Evolutionary conservation across 352 stramenopile genomes (phyloP).

Genomic region (Pelagophyceae sp.): DNA sequence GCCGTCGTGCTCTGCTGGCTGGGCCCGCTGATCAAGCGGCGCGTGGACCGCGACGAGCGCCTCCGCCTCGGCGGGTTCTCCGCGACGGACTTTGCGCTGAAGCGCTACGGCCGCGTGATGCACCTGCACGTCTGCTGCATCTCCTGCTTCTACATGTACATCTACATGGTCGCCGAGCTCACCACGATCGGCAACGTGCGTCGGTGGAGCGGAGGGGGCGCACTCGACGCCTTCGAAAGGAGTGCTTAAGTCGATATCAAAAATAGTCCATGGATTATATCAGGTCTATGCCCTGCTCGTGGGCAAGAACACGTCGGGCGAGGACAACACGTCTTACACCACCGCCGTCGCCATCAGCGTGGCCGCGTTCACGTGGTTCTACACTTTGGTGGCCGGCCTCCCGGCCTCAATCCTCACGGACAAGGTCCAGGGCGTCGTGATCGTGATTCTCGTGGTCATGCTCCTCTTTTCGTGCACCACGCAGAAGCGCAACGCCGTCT

Average conservation of each 20-base stretch:
- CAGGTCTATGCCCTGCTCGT: slow-evolving; percentile 43
- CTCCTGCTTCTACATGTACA: slow-evolving; percentile 53
- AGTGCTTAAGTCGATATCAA: too few relatives aligned
- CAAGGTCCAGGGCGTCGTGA: slow-evolving; percentile 46
- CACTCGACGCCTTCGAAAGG: too few relatives aligned
- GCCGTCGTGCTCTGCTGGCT: slow-evolving; percentile 36
- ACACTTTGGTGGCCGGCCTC: slow-evolving; percentile 44
- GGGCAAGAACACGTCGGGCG: slow-evolving; percentile 30
- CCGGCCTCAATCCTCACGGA: slow-evolving; percentile 50
- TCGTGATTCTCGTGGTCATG: slow-evolving; percentile 42
- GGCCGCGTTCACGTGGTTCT: slow-evolving; percentile 48
- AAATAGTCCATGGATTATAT: too few relatives aligned
- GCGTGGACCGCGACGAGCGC: background rate
- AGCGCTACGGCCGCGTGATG: slow-evolving; percentile 49
- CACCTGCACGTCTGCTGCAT: slow-evolving; percentile 40
- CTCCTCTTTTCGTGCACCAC: slow-evolving; percentile 38
- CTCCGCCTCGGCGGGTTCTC: too few relatives aligned
- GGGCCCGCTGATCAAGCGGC: slow-evolving; percentile 31
- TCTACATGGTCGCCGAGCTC: slow-evolving; percentile 53
- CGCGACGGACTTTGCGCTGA: slow-evolving; percentile 17
- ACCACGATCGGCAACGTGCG: slow-evolving; percentile 49
- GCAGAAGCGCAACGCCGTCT: slow-evolving; percentile 9
- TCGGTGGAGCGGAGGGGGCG: too few relatives aligned
- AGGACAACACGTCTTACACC: slow-evolving; percentile 37
- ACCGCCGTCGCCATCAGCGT: slow-evolving; percentile 39